These are phyloP conservation scores for Chlorophyllum brunneum DNA, from an alignment of 768 basidiomycete species.

Conservation along the genomic window DNA sequence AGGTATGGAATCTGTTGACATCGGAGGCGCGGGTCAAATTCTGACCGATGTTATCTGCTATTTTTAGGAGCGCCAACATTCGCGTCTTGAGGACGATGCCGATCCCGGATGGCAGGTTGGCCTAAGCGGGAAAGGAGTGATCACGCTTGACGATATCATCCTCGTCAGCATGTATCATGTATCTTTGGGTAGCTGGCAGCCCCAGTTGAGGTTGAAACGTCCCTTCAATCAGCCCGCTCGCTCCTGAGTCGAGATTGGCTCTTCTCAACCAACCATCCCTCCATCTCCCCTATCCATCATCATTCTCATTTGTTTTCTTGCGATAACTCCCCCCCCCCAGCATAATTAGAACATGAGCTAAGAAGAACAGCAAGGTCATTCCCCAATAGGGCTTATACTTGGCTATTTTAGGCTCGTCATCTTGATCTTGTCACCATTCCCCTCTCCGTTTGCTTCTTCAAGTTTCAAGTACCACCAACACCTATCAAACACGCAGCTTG, in stretches of 20 bases:
- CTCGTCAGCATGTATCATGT: constrained; percentile 82
- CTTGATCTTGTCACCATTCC: neutral
- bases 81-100: constrained; percentile 59
- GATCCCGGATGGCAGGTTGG: constrained; percentile 66
- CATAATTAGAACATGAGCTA: constrained; percentile 6
- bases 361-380: constrained; percentile 1
- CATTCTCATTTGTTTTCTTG: constrained; percentile 2
- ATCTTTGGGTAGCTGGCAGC: constrained; percentile 81
- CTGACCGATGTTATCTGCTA: constrained; percentile 8
- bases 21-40: constrained; percentile 1
- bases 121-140: constrained; percentile 34
- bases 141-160: constrained; percentile 63
- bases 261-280: neutral
- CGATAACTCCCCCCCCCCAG: neutral
- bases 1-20: constrained; percentile 33
- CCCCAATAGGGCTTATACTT: neutral
- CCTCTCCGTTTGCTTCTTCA: neutral
- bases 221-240: constrained; percentile 21
- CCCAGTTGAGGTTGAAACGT: constrained; percentile 59
- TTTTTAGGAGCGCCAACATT: constrained; percentile 44
- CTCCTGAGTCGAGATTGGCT: neutral
- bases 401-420: neutral
- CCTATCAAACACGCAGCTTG: constrained; percentile 2
- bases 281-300: constrained; percentile 3
- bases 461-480: neutral